Percentiles rank a stretch among this genome's conserved stretches.
These are phyloP conservation scores for Hura crepitans DNA, from an alignment of 441 rosid genomes.

Conservation along the genomic window DNA sequence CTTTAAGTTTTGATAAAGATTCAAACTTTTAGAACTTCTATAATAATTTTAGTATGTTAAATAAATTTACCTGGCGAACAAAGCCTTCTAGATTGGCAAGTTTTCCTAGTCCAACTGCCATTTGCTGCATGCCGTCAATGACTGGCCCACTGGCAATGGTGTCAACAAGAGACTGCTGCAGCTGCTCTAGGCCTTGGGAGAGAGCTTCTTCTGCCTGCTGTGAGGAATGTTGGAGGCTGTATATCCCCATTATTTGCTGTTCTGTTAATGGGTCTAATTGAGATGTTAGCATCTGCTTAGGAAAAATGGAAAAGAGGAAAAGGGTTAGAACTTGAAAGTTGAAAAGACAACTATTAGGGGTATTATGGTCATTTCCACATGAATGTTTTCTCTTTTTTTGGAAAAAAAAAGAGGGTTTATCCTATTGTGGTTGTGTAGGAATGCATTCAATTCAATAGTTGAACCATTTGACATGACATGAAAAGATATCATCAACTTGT, in stretches of 20 bases:
- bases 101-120: conserved; percentile 88
- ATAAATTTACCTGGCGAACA: conserved; percentile 76
- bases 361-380: conserved; percentile 11
- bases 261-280: conserved; percentile 85
- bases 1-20: too few species aligned
- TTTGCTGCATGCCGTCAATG: conserved; percentile 81
- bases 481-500: background rate
- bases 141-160: conserved; percentile 73
- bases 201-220: conserved; percentile 96
- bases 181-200: conserved; percentile 96
- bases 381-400: too few species aligned
- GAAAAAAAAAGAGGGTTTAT: conserved; percentile 3
- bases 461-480: background rate
- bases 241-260: conserved; percentile 84
- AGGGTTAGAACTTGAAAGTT: background rate
- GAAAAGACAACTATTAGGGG: too few species aligned
- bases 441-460: background rate
- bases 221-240: conserved; percentile 87
- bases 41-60: too few species aligned
- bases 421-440: too few species aligned
- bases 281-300: conserved; percentile 49
- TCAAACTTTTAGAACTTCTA: too few species aligned
- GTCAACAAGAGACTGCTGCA: conserved; percentile 79
- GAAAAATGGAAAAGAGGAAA: too few species aligned
- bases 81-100: conserved; percentile 82